phyloP scores from a whole-genome alignment of 371 early-diverging fungal species.

The Mortierella sp. region DNA sequence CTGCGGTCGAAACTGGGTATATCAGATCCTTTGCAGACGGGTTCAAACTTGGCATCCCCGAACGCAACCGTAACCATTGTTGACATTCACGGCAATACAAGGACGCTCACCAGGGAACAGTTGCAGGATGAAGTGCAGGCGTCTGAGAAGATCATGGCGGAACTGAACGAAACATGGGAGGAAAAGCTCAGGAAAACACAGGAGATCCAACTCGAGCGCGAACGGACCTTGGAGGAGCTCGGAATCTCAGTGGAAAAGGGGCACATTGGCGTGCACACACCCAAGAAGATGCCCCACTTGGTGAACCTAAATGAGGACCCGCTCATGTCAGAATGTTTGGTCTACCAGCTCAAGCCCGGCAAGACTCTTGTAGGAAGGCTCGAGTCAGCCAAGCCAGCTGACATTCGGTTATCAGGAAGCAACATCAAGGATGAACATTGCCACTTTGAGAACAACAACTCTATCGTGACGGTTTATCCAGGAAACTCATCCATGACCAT shows the following conservation, averaged over 20 bases:
- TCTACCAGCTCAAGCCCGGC: conserved; percentile 88
- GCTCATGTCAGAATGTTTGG: conserved; percentile 88
- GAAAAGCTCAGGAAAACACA: conserved; percentile 84
- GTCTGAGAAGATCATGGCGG: conserved; percentile 88
- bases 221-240: conserved; percentile 80
- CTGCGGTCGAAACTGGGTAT: conserved; percentile 72
- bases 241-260: conserved; percentile 83
- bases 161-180: conserved; percentile 88
- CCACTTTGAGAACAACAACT: conserved; percentile 75
- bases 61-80: conserved; percentile 58
- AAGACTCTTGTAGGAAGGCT: conserved; percentile 76
- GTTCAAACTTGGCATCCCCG: conserved; percentile 18
- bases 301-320: conserved; percentile 93
- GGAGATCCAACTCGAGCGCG: conserved; percentile 78
- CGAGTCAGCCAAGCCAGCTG: conserved; percentile 61
- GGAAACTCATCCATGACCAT: conserved; percentile 67
- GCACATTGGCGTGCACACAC: conserved; percentile 83
- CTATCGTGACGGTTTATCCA: conserved; percentile 74
- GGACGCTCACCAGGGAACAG: conserved; percentile 68
- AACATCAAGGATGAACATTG: conserved; percentile 82
- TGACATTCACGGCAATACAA: conserved; percentile 60
- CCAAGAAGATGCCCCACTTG: conserved; percentile 86
- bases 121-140: conserved; percentile 84
- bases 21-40: conserved; percentile 68
- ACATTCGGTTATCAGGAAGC: conserved; percentile 79